Conservation (phyloP, 352 stramenopile genomes). For the Globisporangium camurandrum region DNA sequence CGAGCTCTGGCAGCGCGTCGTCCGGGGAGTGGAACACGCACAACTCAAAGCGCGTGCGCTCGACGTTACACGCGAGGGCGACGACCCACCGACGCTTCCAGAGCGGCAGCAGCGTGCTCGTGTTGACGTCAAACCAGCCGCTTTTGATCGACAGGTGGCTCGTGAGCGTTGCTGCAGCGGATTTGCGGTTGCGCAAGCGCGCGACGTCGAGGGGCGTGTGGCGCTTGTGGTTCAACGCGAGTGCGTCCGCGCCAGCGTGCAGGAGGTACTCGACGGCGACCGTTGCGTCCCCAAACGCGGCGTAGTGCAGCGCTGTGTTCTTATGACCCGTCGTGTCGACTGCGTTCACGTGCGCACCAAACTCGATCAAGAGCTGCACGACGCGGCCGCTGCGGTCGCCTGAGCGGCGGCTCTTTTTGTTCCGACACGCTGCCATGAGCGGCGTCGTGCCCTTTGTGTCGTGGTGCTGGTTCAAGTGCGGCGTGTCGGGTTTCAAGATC, state of each 20-base stretch:
- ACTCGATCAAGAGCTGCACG: conserved; percentile 47
- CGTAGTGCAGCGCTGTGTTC: conserved; percentile 66
- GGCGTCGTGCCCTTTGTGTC: conserved; percentile 44
- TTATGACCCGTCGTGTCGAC: conserved; percentile 27
- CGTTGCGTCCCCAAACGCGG: conserved; percentile 44
- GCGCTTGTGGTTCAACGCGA: conserved; percentile 43
- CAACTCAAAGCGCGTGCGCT: conserved; percentile 37
- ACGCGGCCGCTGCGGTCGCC: conserved; percentile 13
- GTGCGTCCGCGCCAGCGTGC: conserved; percentile 29
- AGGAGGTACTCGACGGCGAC: conserved; percentile 48
- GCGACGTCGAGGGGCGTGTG: conserved; percentile 57
- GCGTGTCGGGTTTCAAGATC: conserved; percentile 6
- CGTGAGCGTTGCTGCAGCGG: conserved; percentile 38
- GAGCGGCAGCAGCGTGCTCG: conserved; percentile 24
- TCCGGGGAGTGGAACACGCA: conserved; percentile 36
- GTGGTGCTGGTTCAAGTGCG: conserved; percentile 30
- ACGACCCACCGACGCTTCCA: conserved; percentile 67
- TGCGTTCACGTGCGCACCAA: conserved; percentile 37
- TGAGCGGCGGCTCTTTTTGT: conserved; percentile 17
- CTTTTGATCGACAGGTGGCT: conserved; percentile 36
- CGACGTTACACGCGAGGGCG: conserved; percentile 37
- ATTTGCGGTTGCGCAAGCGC: conserved; percentile 32
- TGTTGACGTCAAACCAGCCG: conserved; percentile 48
- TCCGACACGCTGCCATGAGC: conserved; percentile 60
- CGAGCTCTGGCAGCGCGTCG: conserved; percentile 27